phyloP scores from a whole-genome alignment of 805 yeast species.

The Hanseniaspora valbyensis region DNA sequence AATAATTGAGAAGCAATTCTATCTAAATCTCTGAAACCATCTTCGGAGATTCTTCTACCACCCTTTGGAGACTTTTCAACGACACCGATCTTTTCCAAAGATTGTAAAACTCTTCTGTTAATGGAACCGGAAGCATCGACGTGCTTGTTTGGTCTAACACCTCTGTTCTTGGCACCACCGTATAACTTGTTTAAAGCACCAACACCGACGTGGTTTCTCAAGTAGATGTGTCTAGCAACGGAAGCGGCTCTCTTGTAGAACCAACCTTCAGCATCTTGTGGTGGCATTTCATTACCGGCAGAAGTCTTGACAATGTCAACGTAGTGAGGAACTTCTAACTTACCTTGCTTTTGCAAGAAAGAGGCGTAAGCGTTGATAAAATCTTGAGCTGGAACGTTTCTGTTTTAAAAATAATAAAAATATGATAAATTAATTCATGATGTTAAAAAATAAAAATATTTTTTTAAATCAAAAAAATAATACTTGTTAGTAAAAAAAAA shows the following conservation, averaged over 20 bases:
- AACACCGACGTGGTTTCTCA: slow-evolving; percentile 98
- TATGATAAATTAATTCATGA: not conserved
- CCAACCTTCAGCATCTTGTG: slow-evolving; percentile 99
- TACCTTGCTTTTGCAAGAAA: slow-evolving; percentile 99
- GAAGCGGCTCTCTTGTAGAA: slow-evolving; percentile 99
- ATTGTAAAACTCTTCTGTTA: slow-evolving; percentile 96
- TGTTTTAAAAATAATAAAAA: slow-evolving; percentile 28
- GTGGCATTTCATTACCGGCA: slow-evolving; percentile 97
- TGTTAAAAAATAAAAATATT: slow-evolving; percentile 9
- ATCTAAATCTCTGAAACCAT: slow-evolving; percentile 99
- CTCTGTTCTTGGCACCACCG: slow-evolving; percentile 99
- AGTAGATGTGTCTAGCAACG: slow-evolving; percentile 99
- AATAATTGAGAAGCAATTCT: slow-evolving; percentile 99
- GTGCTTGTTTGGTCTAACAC: slow-evolving; percentile 97
- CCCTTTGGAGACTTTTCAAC: slow-evolving; percentile 94
- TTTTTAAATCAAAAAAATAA: slow-evolving; percentile 15
- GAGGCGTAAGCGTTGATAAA: slow-evolving; percentile 99
- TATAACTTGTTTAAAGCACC: slow-evolving; percentile 97
- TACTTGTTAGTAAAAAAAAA: slow-evolving; percentile 16
- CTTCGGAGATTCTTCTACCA: slow-evolving; percentile 98
- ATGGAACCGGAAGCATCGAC: slow-evolving; percentile 98
- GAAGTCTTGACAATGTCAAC: slow-evolving; percentile 99
- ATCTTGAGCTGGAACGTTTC: slow-evolving; percentile 99
- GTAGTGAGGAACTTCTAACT: slow-evolving; percentile 98
- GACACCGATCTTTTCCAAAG: slow-evolving; percentile 96